Conservation (phyloP, 208 protist species). For the Trypanosoma cruzi region DNA sequence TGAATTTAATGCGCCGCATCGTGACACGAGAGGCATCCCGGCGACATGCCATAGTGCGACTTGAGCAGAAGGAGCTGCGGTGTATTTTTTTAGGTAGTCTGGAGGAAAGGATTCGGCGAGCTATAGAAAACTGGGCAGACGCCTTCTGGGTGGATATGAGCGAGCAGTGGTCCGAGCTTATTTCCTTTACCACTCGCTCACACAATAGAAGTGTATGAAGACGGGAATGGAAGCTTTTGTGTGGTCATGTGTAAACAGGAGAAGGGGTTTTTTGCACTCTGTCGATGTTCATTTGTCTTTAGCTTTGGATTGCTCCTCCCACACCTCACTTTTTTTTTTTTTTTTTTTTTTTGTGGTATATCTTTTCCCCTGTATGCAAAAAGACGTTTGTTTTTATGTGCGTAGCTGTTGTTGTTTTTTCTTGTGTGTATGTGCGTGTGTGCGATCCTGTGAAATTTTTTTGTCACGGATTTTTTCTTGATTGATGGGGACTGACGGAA, state of each 20-base stretch:
- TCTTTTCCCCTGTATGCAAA: too few relatives aligned
- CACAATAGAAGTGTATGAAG: neutral
- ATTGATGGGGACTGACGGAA: neutral
- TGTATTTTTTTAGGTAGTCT: constrained; percentile 1
- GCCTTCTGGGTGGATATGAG: neutral
- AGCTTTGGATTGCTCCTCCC: too few relatives aligned
- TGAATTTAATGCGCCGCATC: constrained; percentile 1
- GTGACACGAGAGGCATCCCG: constrained; percentile 7
- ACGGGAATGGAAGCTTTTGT: neutral
- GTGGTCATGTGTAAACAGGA: too few relatives aligned
- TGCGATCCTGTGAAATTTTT: too few relatives aligned
- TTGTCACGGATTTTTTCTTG: neutral
- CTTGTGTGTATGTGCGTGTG: too few relatives aligned
- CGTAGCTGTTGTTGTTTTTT: too few relatives aligned
- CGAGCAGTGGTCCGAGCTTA: neutral
- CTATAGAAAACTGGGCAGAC: constrained; percentile 12
- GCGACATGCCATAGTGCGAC: neutral
- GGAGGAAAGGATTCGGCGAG: constrained; percentile 22
- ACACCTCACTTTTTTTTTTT: too few relatives aligned
- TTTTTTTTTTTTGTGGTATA: too few relatives aligned
- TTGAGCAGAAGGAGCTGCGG: constrained; percentile 2
- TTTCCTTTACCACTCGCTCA: neutral
- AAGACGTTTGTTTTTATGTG: too few relatives aligned
- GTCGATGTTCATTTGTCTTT: too few relatives aligned
- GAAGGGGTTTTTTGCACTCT: too few relatives aligned